Base-by-base conservation (phyloP, 2,329 filamentous ascomycete species). In the Nannizziopsis arthrosporioides region DNA sequence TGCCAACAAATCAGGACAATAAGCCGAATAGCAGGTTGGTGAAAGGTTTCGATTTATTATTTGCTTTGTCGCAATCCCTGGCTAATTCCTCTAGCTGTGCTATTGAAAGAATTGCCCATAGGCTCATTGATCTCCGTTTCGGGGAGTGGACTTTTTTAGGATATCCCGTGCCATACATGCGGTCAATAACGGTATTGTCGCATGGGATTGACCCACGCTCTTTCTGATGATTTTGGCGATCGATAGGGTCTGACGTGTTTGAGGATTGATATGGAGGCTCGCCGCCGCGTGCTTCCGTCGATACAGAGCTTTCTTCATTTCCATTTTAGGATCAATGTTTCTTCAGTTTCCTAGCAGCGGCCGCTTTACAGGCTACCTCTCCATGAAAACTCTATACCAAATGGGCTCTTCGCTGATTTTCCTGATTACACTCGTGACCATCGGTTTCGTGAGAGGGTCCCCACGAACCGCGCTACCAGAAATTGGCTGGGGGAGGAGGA, bases 41-140 rank as follows among this genome's bases (percentile, higher is more conserved):
- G 22, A 7, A 7, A 27, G 22, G 4, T 27, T 27, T 27, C n/a
- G n/a, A n/a, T n/a, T n/a, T n/a, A 4, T 27, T 3, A 27, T 27
- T 27, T 27, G 22, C 22, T 27, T 27, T 19, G 37, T 40, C 12
- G 37, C 37, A 40, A 40, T 19, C 14, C 5, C 15, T 12, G 3
- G 22, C 22, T 40, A 19, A 11, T 40, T 19, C 11, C 15, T 2
- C 5, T 19, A 34, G 14, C 36, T 37, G 17, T 15, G 11, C 27
- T 27, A 14, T 37, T 9, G 15, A 19, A 11, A 34, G 17, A 38
- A 38, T 10, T 7, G 15, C 17, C 5, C 6, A 19, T 22, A 39
- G 12, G n/a, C 30, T 42, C 42, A 42, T 47, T 47, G 45, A 42
- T 7, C 27, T 15, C 31, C 12, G 1, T 17, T 27, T 47, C 30